Percentiles rank a stretch among this genome's conserved stretches.
Conservation (phyloP, 805 yeast genomes). For the Saturnispora hagleri region DNA sequence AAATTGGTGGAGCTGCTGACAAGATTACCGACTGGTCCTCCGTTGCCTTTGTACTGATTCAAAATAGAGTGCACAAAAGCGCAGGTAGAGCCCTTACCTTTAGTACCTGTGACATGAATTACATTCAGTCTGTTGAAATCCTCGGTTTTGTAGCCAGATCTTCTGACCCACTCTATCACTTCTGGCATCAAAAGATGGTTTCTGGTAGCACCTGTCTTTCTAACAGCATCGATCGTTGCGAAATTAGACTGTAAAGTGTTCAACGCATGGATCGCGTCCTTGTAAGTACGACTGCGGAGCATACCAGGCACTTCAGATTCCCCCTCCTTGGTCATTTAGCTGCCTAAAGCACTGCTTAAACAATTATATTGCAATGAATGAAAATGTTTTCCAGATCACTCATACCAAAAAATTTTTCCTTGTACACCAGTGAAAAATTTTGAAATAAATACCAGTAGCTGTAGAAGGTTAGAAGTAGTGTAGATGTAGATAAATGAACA, state of each 20-base stretch:
- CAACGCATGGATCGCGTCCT: constrained; percentile 75
- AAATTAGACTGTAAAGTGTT: constrained; percentile 87
- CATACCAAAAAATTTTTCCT: not conserved
- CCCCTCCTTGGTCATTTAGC: not conserved
- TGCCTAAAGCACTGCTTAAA: not conserved
- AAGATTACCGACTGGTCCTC: not conserved
- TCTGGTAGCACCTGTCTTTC: constrained; percentile 54
- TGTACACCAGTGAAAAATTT: not conserved
- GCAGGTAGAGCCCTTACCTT: constrained; percentile 97
- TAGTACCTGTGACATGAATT: constrained; percentile 93
- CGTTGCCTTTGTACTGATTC: constrained; percentile 41
- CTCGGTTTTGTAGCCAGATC: constrained; percentile 55
- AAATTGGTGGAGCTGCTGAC: not conserved
- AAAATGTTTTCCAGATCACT: not conserved
- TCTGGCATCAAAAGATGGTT: constrained; percentile 70
- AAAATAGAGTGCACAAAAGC: constrained; percentile 84
- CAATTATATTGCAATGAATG: not conserved
- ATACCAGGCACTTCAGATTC: constrained; percentile 1
- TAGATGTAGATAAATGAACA: not conserved
- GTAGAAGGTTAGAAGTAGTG: not conserved
- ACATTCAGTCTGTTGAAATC: constrained; percentile 71
- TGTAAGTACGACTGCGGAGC: constrained; percentile 27
- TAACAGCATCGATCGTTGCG: constrained; percentile 76
- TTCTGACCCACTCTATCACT: constrained; percentile 70
- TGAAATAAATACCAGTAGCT: not conserved